Conservation (phyloP, 441 rosid species). For the Cnidoscolus chayamansa region DNA sequence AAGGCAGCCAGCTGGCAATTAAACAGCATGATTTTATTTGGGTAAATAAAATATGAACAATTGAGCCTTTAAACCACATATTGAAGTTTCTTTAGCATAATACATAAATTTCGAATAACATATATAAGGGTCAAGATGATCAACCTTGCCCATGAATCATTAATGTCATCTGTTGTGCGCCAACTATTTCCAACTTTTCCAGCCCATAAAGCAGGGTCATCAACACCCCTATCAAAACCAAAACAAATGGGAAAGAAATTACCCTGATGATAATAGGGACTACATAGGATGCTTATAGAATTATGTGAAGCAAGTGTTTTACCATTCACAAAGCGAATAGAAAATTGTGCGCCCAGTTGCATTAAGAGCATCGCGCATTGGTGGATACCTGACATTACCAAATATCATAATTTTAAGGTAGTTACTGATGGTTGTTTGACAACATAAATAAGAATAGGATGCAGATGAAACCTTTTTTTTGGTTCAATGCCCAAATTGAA, state of each 20-base stretch:
- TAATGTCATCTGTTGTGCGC: slow-evolving; percentile 95
- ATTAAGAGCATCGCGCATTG: slow-evolving; percentile 85
- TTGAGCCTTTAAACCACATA: background rate
- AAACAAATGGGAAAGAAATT: slow-evolving; percentile 11
- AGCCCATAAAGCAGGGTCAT: slow-evolving; percentile 96
- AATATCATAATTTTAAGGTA: slow-evolving; percentile 9
- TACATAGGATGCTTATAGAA: background rate
- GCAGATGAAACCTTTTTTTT: slow-evolving; percentile 50
- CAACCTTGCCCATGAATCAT: slow-evolving; percentile 94
- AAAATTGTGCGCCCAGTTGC: slow-evolving; percentile 63
- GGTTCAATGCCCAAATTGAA: slow-evolving; percentile 82
- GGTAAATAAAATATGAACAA: background rate
- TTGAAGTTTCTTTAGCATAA: background rate
- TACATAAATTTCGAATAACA: background rate
- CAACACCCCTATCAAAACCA: slow-evolving; percentile 69
- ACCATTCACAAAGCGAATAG: slow-evolving; percentile 97
- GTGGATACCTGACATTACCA: slow-evolving; percentile 69
- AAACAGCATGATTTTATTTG: background rate
- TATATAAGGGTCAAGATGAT: slow-evolving; percentile 21
- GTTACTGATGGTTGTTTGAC: slow-evolving; percentile 11
- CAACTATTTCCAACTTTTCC: slow-evolving; percentile 92
- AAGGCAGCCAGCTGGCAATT: background rate
- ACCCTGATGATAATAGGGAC: background rate
- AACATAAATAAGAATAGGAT: slow-evolving; percentile 23
- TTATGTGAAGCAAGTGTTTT: slow-evolving; percentile 24